Evolutionary conservation across 352 stramenopile genomes (phyloP).

Genomic region (Phytophthora pini): DNA sequence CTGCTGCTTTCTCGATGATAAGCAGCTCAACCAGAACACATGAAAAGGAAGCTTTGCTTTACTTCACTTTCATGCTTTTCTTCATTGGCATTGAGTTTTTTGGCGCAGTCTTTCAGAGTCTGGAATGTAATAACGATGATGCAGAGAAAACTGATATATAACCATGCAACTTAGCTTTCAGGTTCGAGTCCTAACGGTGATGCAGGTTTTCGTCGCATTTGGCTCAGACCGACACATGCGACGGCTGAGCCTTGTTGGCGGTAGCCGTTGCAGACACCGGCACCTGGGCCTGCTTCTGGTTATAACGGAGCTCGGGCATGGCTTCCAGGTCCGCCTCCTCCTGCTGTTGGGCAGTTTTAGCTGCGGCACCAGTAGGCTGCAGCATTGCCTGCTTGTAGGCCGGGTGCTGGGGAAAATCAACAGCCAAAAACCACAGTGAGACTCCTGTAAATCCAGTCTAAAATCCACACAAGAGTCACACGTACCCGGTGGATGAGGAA

Average conservation of each 20-base stretch:
- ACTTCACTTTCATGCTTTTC: slow-evolving; percentile 13
- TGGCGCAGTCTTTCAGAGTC: neutral
- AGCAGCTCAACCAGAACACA: slow-evolving; percentile 15
- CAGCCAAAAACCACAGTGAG: slow-evolving; percentile 6
- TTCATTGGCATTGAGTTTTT: neutral
- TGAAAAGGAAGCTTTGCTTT: slow-evolving; percentile 22
- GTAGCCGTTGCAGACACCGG: slow-evolving; percentile 31
- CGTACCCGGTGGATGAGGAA: slow-evolving; percentile 86
- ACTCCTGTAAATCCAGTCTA: slow-evolving; percentile 11
- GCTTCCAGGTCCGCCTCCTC: slow-evolving; percentile 71
- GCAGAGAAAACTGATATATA: slow-evolving; percentile 44
- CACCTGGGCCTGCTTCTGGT: slow-evolving; percentile 56
- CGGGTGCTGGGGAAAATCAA: slow-evolving; percentile 55
- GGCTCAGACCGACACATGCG: slow-evolving; percentile 71
- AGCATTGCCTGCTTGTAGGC: slow-evolving; percentile 83
- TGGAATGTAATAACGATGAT: slow-evolving; percentile 8
- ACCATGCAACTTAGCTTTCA: slow-evolving; percentile 37
- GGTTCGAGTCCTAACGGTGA: slow-evolving; percentile 23
- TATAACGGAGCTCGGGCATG: slow-evolving; percentile 85
- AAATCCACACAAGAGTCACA: slow-evolving; percentile 15
- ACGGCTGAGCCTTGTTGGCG: slow-evolving; percentile 51
- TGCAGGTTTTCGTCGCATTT: slow-evolving; percentile 4
- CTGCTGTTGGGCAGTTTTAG: slow-evolving; percentile 43
- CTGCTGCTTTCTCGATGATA: slow-evolving; percentile 13
- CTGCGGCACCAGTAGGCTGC: slow-evolving; percentile 43